These are phyloP conservation scores for Decorospora gaudefroyi DNA, from an alignment of 2,329 filamentous ascomycete genomes.

Conservation along the genomic window DNA sequence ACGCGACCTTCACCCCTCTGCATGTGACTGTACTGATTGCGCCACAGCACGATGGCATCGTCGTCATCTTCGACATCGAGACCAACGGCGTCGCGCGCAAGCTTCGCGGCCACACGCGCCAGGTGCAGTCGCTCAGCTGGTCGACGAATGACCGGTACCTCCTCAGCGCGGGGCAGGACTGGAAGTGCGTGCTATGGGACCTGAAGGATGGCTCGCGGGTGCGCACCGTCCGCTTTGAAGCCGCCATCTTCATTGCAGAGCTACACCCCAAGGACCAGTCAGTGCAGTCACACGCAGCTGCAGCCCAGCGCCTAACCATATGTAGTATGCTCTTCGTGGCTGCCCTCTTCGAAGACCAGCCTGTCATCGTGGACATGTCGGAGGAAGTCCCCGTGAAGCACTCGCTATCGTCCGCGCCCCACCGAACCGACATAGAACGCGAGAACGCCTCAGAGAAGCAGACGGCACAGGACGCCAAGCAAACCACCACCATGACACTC, in stretches of 20 bases:
- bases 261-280: conserved; percentile 89
- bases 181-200: conserved; percentile 97
- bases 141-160: conserved; percentile 89
- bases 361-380: conserved; percentile 81
- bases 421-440: conserved; percentile 69
- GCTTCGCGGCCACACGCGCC: conserved; percentile 87
- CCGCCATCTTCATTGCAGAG: conserved; percentile 94
- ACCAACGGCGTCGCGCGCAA: conserved; percentile 97
- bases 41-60: conserved; percentile 74
- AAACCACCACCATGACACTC: conserved; percentile 89
- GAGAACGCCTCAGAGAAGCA: conserved; percentile 82
- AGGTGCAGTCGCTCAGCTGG: conserved; percentile 95
- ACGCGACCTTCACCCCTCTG: conserved; percentile 26
- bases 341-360: conserved; percentile 91
- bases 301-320: conserved; percentile 8
- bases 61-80: conserved; percentile 96
- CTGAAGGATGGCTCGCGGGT: conserved; percentile 72
- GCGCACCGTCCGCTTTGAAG: conserved; percentile 86
- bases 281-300: conserved; percentile 31
- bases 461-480: conserved; percentile 87
- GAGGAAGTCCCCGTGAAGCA: conserved; percentile 72
- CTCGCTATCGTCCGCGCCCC: conserved; percentile 78
- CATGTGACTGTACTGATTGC: conserved; percentile 26
- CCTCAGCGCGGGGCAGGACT: conserved; percentile 90
- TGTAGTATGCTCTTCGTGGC: conserved; percentile 80